A percentile compares a stretch with the other conserved stretches of the same genome.
phyloP scores from a whole-genome alignment of 1,139 yeast genomes.

The Magnusiomyces starmeri region DNA sequence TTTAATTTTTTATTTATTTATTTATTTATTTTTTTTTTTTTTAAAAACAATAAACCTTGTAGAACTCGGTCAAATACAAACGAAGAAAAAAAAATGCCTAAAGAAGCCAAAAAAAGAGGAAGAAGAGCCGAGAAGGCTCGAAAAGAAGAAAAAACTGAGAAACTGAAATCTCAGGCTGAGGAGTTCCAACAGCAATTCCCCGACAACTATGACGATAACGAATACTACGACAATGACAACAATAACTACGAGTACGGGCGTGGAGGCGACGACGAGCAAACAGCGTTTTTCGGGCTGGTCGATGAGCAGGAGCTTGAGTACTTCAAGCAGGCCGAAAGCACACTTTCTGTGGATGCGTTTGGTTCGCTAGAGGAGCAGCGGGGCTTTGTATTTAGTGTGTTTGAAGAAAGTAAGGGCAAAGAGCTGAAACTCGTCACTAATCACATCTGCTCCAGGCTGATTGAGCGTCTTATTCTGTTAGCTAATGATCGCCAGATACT shows the following conservation, averaged over 20 bases:
- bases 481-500: slow-evolving; percentile 57
- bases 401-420: slow-evolving; percentile 83
- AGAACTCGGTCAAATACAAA: not conserved
- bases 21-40: too few species aligned
- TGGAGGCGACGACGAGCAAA: slow-evolving; percentile 17
- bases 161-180: slow-evolving; percentile 6
- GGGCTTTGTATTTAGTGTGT: slow-evolving; percentile 66
- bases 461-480: slow-evolving; percentile 74
- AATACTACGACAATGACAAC: slow-evolving; percentile 12
- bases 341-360: slow-evolving; percentile 74
- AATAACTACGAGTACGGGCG: slow-evolving; percentile 4
- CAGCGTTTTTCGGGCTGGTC: slow-evolving; percentile 72
- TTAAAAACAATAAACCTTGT: not conserved
- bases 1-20: too few species aligned
- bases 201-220: slow-evolving; percentile 9
- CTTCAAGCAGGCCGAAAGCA: slow-evolving; percentile 86
- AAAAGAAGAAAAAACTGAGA: slow-evolving; percentile 23
- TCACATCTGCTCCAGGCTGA: slow-evolving; percentile 86
- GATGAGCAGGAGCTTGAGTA: slow-evolving; percentile 81
- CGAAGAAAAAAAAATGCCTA: slow-evolving; percentile 18
- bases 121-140: slow-evolving; percentile 52
- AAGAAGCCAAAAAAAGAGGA: slow-evolving; percentile 44
- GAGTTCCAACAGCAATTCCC: slow-evolving; percentile 12
- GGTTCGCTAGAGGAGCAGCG: slow-evolving; percentile 63
- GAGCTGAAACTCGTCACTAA: slow-evolving; percentile 89